These are phyloP conservation scores for Pichia insulana DNA, from an alignment of 805 yeast species.

Conservation along the genomic window DNA sequence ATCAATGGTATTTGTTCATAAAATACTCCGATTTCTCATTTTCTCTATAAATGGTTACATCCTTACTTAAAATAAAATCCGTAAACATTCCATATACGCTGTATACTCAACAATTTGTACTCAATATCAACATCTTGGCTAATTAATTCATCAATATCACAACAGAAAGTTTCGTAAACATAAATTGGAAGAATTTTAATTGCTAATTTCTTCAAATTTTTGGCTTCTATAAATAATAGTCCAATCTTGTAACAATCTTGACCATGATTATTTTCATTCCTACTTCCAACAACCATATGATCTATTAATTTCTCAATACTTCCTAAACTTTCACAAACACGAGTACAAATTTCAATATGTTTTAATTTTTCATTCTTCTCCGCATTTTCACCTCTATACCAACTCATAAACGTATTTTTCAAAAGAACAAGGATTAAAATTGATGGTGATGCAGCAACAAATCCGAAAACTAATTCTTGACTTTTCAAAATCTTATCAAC, in stretches of 20 bases:
- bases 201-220: constrained; percentile 46
- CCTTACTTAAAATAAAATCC: constrained; percentile 22
- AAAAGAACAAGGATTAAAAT: constrained; percentile 46
- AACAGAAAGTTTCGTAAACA: constrained; percentile 45
- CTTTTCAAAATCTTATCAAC: constrained; percentile 83
- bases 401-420: constrained; percentile 21
- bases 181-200: constrained; percentile 40
- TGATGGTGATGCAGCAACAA: constrained; percentile 84
- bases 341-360: background rate
- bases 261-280: background rate
- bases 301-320: constrained; percentile 17
- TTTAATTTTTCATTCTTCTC: background rate
- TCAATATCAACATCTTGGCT: constrained; percentile 29
- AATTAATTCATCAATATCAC: constrained; percentile 55
- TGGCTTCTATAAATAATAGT: constrained; percentile 54
- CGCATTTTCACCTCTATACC: constrained; percentile 8
- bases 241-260: constrained; percentile 41
- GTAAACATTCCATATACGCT: constrained; percentile 57
- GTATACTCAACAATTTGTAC: constrained; percentile 39
- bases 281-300: constrained; percentile 11
- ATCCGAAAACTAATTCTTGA: constrained; percentile 90
- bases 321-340: constrained; percentile 9
- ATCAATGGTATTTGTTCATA: constrained; percentile 60
- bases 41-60: too few species aligned
- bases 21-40: background rate